Evolutionary conservation across 2,329 filamentous ascomycete species (phyloP).

Genomic region (Helicocarpus griseus): DNA sequence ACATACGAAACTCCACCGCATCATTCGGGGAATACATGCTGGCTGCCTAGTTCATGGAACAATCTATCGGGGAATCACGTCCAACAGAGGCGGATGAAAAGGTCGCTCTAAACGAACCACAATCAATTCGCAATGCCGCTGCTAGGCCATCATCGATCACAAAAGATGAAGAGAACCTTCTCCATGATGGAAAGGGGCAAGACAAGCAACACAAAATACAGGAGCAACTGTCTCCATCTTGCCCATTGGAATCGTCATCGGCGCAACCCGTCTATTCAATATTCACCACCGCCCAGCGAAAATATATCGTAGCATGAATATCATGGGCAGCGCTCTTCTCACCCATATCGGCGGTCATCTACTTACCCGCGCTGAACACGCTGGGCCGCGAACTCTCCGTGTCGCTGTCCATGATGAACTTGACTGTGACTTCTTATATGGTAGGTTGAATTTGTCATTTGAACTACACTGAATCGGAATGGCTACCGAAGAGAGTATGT

Average conservation of each 20-base stretch:
- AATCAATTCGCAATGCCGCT: not conserved
- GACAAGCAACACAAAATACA: no score
- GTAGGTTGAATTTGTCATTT: slow-evolving; percentile 15
- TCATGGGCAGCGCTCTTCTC: slow-evolving; percentile 16
- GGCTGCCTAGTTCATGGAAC: no score
- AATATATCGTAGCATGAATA: not conserved
- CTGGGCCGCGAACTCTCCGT: slow-evolving; percentile 31
- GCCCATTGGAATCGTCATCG: not conserved
- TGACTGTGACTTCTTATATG: slow-evolving; percentile 44
- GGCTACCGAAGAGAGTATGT: slow-evolving; percentile 2
- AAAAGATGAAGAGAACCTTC: not conserved
- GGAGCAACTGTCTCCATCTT: not conserved
- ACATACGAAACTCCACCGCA: no score
- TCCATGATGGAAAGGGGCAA: not conserved
- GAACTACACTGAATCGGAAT: not conserved
- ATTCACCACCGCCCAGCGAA: slow-evolving; percentile 1
- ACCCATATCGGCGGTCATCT: slow-evolving; percentile 27
- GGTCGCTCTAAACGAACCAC: not conserved
- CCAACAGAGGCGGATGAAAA: not conserved
- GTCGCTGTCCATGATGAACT: slow-evolving; percentile 36
- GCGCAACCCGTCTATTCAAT: not conserved
- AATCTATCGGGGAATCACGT: no score
- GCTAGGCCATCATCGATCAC: not conserved
- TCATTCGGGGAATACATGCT: no score
- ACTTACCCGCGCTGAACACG: slow-evolving; percentile 27